Evolutionary conservation across 306 rosid species (phyloP).

Genomic region (Ammopiptanthus mongolicus): DNA sequence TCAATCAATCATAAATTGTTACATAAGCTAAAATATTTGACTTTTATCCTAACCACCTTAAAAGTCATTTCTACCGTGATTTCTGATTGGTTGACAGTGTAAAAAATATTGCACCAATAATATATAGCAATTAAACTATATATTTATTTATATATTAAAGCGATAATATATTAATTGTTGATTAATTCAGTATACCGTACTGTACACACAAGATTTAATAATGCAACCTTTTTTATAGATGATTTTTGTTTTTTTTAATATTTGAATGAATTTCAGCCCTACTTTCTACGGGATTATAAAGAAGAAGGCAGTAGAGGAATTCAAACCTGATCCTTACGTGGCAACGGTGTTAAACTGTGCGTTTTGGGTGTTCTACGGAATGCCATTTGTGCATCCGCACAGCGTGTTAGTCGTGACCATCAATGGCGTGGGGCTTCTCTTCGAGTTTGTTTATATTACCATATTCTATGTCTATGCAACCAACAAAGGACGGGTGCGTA

Average conservation of each 20-base stretch:
- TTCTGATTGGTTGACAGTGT: no score
- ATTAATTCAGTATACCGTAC: not conserved
- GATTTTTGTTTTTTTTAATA: not conserved
- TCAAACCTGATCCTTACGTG: constrained; percentile 45
- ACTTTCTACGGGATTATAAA: constrained; percentile 38
- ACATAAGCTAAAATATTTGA: no score
- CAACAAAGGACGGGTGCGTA: constrained; percentile 38
- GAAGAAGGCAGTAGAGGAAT: constrained; percentile 47
- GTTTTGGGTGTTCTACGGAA: constrained; percentile 64
- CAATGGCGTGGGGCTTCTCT: constrained; percentile 39
- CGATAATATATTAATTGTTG: not conserved
- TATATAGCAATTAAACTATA: no score
- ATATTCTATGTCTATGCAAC: constrained; percentile 30
- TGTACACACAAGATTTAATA: no score
- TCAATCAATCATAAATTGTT: no score
- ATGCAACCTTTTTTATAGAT: no score
- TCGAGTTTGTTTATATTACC: constrained; percentile 43
- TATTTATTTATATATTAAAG: no score
- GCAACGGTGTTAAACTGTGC: constrained; percentile 56
- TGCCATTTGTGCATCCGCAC: constrained; percentile 58
- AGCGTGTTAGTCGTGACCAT: constrained; percentile 49
- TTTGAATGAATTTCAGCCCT: constrained; percentile 31
- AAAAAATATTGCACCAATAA: no score
- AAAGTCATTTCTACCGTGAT: no score
- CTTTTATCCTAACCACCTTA: no score